Base-by-base conservation (phyloP, 305 asterid genomes). In the Fraxinus ornus region DNA sequence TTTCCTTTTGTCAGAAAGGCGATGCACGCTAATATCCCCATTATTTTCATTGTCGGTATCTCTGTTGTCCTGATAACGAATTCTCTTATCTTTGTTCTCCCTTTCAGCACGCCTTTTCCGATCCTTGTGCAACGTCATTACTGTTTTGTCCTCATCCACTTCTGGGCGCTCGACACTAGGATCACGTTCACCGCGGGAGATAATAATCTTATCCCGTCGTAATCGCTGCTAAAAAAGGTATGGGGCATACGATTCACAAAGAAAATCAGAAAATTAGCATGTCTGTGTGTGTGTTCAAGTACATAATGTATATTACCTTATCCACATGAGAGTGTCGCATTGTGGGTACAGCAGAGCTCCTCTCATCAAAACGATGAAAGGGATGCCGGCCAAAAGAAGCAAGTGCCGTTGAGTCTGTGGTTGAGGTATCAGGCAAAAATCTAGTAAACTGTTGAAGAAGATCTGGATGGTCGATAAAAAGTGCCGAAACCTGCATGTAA, bases 391-490 rank as follows among this genome's bases (percentile, higher is more conserved):
- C 94, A 79, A 90, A 86, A 36, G 95, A 84, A 82, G 93, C 76
- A 81, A 89, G 93, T 79, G 93, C 84, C 44, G 90, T 91, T 68
- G 97, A 88, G 81, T 94, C 92, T 75, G 94, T 36, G 44, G 89
- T 91, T 79, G 98, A 93, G 84, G 87, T 85, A 88, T 95, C 94
- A 10, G 99, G 99, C 85, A 95, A 84, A 90, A 95, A 95, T 90
- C 97, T 91, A 33, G 97, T 94, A 86, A 95, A 95, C 88, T 95
- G 98, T 5, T 90, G 98, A 75, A 93, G 98, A 85, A 95, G 95
- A 90, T 94, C 99, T 30, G 97, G 89, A 83, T 95, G 98, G 83
- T 89, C 95, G 62, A 86, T 91, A 85, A 95, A 94, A 88, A 95
- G 97, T 35, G 87, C 88, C 83, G 94, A 96, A 83, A 95, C 99